Conservation (phyloP, 441 rosid species). For the Manihot esculenta region DNA sequence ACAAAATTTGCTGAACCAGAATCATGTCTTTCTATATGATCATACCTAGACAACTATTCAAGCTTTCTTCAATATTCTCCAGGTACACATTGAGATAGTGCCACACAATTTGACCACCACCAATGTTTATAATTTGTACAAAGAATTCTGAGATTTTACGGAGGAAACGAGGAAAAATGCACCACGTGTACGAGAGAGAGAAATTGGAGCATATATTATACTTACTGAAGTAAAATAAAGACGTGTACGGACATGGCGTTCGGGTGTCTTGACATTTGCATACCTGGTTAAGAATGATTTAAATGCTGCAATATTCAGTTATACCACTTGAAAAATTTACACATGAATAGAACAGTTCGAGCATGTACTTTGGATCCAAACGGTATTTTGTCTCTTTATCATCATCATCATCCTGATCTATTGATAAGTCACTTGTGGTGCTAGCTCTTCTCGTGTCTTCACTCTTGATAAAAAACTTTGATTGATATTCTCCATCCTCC, state of each 20-base stretch:
- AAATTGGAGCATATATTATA: slow-evolving; percentile 13
- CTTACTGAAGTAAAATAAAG: slow-evolving; percentile 99
- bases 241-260: slow-evolving; percentile 97
- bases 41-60: too few relatives aligned
- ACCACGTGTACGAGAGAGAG: not conserved
- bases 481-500: slow-evolving; percentile 53
- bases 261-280: slow-evolving; percentile 98
- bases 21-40: not conserved
- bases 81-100: not conserved
- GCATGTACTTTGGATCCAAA: slow-evolving; percentile 82
- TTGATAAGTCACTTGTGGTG: slow-evolving; percentile 59
- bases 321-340: slow-evolving; percentile 5
- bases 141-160: not conserved
- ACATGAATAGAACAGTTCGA: slow-evolving; percentile 8
- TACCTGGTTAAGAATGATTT: slow-evolving; percentile 49
- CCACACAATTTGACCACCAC: not conserved
- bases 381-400: slow-evolving; percentile 98
- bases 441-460: slow-evolving; percentile 72
- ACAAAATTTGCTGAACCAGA: not conserved
- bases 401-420: slow-evolving; percentile 91
- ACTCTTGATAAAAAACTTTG: slow-evolving; percentile 48
- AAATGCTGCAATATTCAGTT: slow-evolving; percentile 19
- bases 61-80: not conserved
- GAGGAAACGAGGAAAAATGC: not conserved
- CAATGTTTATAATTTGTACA: not conserved